Base-by-base conservation (phyloP, 2,329 filamentous ascomycete genomes). In the Bertia moriformis region DNA sequence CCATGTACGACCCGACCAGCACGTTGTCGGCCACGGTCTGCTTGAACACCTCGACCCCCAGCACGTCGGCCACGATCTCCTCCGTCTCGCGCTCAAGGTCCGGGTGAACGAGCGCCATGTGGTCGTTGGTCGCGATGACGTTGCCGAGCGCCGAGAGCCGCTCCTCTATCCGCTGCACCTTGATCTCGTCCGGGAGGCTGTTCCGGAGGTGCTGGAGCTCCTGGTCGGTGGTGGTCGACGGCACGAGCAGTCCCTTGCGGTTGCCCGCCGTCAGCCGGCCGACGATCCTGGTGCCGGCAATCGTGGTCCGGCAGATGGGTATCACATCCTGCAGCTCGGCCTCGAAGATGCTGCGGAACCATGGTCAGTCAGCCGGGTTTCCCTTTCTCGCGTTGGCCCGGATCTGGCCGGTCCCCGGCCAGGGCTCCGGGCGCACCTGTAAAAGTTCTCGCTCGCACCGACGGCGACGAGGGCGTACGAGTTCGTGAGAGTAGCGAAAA, bases 1-100 rank as follows among this genome's bases (percentile, higher is more conserved):
- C 76, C 88, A 96, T 96, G 70, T 98, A 98, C 38, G 80, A 87
- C 44, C 91, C 91, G 27, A 93, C 91, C 19, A 98, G 77, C 42
- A 98, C 91, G 57, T 96, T 95, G 63, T 95, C 88, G 52, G 89
- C 87, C 43, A 98, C 83, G 37, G 91, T 96, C 68, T 98, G 91
- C 45, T 84, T 69, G 66, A 91, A 93, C 10, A 91, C 84, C 60
- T 93, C 84, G 42, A 93, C 84, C 45, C 84, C 84, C 17, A 93
- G 67, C 43, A 93, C 85, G 58, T 98, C 91, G 51, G 91, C 86
- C 55, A 98, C 88, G 50, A 98, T 95, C 67, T 98, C 91, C 64
- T 98, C 91, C 14, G 88, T 95, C 69, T 98, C 91, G 45, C 89
- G 83, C 70, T 96, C 91, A 44, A 98, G 70, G 55, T 98, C 91